Base-by-base conservation (phyloP, 1,139 yeast genomes). In the Hansenula lynferdii region DNA sequence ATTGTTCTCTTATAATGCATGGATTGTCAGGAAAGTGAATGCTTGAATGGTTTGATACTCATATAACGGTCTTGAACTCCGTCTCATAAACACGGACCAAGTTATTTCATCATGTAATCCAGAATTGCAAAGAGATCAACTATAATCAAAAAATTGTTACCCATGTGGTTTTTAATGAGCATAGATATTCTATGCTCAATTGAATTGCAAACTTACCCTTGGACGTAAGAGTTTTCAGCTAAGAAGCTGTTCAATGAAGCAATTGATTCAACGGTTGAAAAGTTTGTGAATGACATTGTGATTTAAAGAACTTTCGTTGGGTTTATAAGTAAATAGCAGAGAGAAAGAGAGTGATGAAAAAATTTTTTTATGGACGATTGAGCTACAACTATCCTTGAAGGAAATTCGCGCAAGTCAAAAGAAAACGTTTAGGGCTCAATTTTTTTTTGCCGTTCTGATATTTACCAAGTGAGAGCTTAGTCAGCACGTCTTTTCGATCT, bases 51-150 rank as follows among this genome's bases (percentile, higher is more conserved):
- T 62, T 72, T 75, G 76, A 77, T 81, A 83, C 89, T 84, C 94
- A 84, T 77, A 64, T 82, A 82, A 86, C 80, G 92, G 94, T 90
- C 80, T 89, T 82, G 82, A 78, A 80, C 67, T 69, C 85, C 90
- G 79, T 87, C 84, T 85, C 94, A 77, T 80, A 83, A 85, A 85
- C 95, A 85, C 90, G 95, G 94, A 85, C 95, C 94, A 84, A 80
- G 77, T 72, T 70, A 83, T 90, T 82, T 83, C 89, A 79, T 75
- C 28, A 21, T 11, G 16, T 8, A n/a, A 14, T 8, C 33, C 16
- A n/a, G 15, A 14, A 4, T n/a, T 19, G 14, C 10, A 9, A 17
- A 16, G 20, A 8, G 15, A 12, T 12, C 25, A 24, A 24, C n/a
- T 24, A 5, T 6, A 12, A 9, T 26, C 16, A 9, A 22, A 18